Percentiles rank a stretch among this genome's conserved stretches.
Conservation (phyloP, 495 filamentous ascomycete species). For the Aspergillus hancockii region DNA sequence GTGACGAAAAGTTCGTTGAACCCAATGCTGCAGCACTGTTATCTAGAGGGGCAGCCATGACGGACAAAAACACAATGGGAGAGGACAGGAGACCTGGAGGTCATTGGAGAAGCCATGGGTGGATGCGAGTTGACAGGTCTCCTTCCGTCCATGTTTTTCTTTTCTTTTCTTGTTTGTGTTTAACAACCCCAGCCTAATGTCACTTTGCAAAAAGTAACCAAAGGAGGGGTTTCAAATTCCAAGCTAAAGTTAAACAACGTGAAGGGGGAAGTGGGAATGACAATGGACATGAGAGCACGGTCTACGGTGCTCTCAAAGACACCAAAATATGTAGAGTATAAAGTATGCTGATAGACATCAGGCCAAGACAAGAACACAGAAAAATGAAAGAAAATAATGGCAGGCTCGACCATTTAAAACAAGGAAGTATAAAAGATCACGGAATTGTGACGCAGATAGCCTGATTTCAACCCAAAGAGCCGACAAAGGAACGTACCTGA, state of each 20-base stretch:
- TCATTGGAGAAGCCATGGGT: constrained; percentile 18
- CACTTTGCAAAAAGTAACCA: neutral
- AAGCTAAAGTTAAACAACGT: neutral
- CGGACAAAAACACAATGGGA: constrained; percentile 38
- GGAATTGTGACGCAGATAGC: neutral
- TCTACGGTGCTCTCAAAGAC: neutral
- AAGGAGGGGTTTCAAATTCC: constrained; percentile 7
- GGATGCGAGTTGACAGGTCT: constrained; percentile 1
- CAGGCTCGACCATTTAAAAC: neutral
- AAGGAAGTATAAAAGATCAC: constrained; percentile 1
- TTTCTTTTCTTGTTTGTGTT: neutral
- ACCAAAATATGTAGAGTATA: neutral
- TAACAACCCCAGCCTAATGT: neutral
- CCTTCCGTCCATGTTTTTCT: neutral
- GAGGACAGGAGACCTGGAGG: constrained; percentile 29
- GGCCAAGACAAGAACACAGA: neutral
- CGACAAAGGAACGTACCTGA: constrained; percentile 61
- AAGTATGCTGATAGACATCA: constrained; percentile 1
- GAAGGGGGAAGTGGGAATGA: neutral
- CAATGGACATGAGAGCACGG: neutral
- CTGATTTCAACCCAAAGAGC: constrained; percentile 2
- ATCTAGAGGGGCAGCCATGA: constrained; percentile 35
- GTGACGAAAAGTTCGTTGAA: constrained; percentile 44
- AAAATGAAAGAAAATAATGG: constrained; percentile 1
- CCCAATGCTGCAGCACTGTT: constrained; percentile 20